These are phyloP conservation scores for Penicillium steckii DNA, from an alignment of 495 filamentous ascomycete species.

Conservation along the genomic window DNA sequence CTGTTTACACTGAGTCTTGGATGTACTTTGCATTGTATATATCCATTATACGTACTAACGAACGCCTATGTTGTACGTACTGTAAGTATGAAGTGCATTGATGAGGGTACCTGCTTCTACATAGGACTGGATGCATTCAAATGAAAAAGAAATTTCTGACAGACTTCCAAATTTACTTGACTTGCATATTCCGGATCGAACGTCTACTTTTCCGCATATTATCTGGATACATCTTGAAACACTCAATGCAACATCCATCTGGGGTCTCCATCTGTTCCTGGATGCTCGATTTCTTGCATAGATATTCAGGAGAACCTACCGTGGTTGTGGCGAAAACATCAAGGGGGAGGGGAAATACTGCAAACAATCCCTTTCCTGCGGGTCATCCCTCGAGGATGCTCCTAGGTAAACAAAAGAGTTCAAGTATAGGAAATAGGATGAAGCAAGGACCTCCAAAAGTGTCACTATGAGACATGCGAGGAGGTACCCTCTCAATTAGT, in stretches of 20 bases:
- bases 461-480: conserved; percentile 30
- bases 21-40: too few species aligned
- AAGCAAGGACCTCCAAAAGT: conserved; percentile 39
- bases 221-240: conserved; percentile 24
- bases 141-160: background rate
- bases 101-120: background rate
- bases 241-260: conserved; percentile 8
- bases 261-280: background rate
- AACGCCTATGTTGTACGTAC: background rate
- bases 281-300: conserved; percentile 13
- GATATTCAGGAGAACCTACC: conserved; percentile 27
- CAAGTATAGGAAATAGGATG: conserved; percentile 28
- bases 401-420: conserved; percentile 7
- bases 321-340: conserved; percentile 9
- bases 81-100: too few species aligned
- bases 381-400: conserved; percentile 9
- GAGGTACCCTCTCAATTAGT: conserved; percentile 11
- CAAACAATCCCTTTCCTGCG: background rate
- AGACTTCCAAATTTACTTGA: conserved; percentile 1
- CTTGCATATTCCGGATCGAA: conserved; percentile 20
- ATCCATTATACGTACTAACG: too few species aligned
- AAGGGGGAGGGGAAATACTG: conserved; percentile 15
- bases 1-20: conserved; percentile 17
- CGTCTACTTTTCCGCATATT: background rate
- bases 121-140: background rate